Evolutionary conservation across 371 early-diverging fungal genomes (phyloP).

Genomic region (Mortierella polycephala): DNA sequence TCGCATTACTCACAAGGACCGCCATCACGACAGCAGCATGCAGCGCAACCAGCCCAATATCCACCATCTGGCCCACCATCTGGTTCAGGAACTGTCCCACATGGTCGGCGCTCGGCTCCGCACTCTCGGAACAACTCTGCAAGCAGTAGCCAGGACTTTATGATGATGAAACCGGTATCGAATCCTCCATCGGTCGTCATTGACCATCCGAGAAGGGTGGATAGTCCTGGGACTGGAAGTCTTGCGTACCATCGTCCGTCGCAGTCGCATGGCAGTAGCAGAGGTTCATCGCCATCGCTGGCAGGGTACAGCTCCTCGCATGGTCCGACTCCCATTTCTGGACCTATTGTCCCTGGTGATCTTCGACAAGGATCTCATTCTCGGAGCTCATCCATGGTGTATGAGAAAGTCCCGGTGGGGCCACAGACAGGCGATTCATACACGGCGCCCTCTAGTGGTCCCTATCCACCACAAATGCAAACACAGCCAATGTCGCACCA

Average conservation of each 20-base stretch:
- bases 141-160: conserved; percentile 15
- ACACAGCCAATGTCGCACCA: conserved; percentile 9
- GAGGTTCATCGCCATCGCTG: conserved; percentile 38
- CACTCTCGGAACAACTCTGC: conserved; percentile 43
- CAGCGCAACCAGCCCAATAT: neutral
- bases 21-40: conserved; percentile 13
- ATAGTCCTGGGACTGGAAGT: conserved; percentile 14
- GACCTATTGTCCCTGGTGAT: conserved; percentile 12
- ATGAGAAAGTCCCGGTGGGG: conserved; percentile 4
- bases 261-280: conserved; percentile 25
- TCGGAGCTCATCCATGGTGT: conserved; percentile 27
- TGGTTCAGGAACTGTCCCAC: neutral
- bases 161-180: conserved; percentile 35
- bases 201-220: conserved; percentile 5
- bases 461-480: conserved; percentile 19
- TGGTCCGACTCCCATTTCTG: conserved; percentile 26
- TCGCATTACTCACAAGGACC: neutral
- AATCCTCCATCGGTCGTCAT: conserved; percentile 12
- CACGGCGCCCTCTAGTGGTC: neutral
- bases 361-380: conserved; percentile 32
- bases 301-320: conserved; percentile 33
- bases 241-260: conserved; percentile 4
- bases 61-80: conserved; percentile 11
- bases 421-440: no score
- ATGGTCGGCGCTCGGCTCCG: conserved; percentile 29